Evolutionary conservation across 331 rosid species (phyloP).

Genomic region (Pyrus hybrid): DNA sequence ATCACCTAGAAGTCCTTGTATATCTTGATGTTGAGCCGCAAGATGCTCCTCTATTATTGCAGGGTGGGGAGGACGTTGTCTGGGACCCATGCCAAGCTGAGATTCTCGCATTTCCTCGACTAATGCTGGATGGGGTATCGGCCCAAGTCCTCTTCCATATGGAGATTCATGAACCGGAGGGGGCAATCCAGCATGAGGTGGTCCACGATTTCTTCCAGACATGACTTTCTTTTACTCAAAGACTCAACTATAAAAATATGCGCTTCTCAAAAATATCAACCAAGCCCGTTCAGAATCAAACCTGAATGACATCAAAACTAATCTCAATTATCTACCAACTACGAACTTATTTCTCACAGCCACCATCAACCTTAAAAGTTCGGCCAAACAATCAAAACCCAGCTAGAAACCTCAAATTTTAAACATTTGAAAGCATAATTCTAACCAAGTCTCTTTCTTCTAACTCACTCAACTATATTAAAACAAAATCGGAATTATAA

Average conservation of each 20-base stretch:
- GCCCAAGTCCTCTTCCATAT: constrained; percentile 52
- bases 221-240: constrained; percentile 17
- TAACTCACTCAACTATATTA: background rate
- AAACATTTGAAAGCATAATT: background rate
- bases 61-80: constrained; percentile 65
- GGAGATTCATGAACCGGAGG: constrained; percentile 46
- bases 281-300: background rate
- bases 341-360: background rate
- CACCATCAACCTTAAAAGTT: background rate
- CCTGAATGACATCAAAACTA: constrained; percentile 6
- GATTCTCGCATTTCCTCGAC: constrained; percentile 80
- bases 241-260: background rate
- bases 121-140: constrained; percentile 53
- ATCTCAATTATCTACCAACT: background rate
- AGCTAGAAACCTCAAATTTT: background rate
- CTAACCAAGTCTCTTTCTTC: background rate
- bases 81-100: constrained; percentile 60
- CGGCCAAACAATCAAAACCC: background rate
- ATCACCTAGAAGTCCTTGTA: constrained; percentile 66
- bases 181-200: constrained; percentile 50
- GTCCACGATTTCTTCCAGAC: constrained; percentile 90
- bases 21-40: constrained; percentile 88
- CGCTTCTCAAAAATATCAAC: background rate
- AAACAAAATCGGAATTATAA: background rate
- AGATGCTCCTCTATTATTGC: constrained; percentile 82